Base-by-base conservation (phyloP, 768 basidiomycete species). In the Suillus hirtellus region DNA sequence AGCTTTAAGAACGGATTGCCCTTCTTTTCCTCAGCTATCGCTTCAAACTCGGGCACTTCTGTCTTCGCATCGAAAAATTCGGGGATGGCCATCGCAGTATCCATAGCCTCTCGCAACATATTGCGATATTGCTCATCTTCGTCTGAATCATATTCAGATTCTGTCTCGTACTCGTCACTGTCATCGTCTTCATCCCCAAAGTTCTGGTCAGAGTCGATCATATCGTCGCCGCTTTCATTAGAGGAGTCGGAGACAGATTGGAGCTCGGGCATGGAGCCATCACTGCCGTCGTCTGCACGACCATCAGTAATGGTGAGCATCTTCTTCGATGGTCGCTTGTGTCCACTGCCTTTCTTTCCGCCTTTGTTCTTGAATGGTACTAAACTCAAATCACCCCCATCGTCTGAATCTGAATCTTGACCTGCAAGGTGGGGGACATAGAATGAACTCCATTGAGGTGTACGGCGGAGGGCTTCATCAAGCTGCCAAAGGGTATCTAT, bases 1-100 rank as follows among this genome's bases (percentile, higher is more conserved):
- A 93, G 73, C 71, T 88, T 92, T 68, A 93, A 72, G 73, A 95
- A 93, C 0, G 91, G 89, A 69, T 94, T 95, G 21, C 81, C 84
- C 69, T 87, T 88, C 60, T 81, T 78, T 60, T 84, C 81, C 27
- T 86, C 84, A 15, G 75, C 73, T 7, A 80, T 66, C 14, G 79
- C 72, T 46, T 78, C 71, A 54, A 82, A 80, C 56, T 82, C 79
- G 60, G 85, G 78, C 4, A 82, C 77, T 3, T 75, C 70, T 8
- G 79, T 77, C 61, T 76, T 79, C 37, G 78, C 78, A 69, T 89
- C 84, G 58, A 85, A 79, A 72, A 86, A 87, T 61, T 87, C 88
- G 21, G 83, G 78, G 47, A 75, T 80, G 59, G 85, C 78, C 67
- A 84, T 78, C 0, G 84, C 86, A 19, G 82, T 77, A 64, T 91